Conservation (phyloP, 1,139 yeast genomes). For the Pichia sp. region DNA sequence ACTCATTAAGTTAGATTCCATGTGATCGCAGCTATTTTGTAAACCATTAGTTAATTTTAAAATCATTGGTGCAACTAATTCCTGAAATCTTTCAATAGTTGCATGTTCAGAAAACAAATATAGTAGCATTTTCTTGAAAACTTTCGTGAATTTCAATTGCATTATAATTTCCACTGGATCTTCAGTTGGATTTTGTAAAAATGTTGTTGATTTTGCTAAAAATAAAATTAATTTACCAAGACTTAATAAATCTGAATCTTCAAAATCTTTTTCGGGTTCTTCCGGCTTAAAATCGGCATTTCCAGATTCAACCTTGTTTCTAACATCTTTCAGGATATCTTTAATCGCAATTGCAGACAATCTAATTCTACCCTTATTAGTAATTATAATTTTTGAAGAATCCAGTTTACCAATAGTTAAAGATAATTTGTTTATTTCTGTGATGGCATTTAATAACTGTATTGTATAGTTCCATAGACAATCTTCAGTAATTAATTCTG, state of each 20-base stretch:
- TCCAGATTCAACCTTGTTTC: constrained; percentile 11
- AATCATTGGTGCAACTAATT: constrained; percentile 35
- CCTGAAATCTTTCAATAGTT: constrained; percentile 28
- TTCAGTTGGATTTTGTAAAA: constrained; percentile 25
- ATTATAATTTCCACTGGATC: constrained; percentile 24
- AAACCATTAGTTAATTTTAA: constrained; percentile 47
- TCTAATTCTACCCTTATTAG: constrained; percentile 64
- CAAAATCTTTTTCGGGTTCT: constrained; percentile 31
- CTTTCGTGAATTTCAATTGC: constrained; percentile 30
- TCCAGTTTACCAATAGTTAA: constrained; percentile 59
- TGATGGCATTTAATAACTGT: constrained; percentile 66
- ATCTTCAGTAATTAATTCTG: constrained; percentile 49
- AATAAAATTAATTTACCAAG: constrained; percentile 58
- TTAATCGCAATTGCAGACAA: constrained; percentile 65
- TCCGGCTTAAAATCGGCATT: constrained; percentile 1
- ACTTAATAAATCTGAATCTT: constrained; percentile 47
- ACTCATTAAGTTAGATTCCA: constrained; percentile 59
- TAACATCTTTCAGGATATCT: constrained; percentile 49
- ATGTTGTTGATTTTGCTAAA: constrained; percentile 43
- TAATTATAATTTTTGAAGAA: constrained; percentile 64
- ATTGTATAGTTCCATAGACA: constrained; percentile 69
- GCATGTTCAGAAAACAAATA: constrained; percentile 31
- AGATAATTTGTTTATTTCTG: constrained; percentile 53
- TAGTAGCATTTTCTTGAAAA: constrained; percentile 32
- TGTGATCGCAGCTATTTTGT: constrained; percentile 53